Evolutionary conservation across 441 rosid species (phyloP), one percentile per base, ranked within the genome.

Genomic region (Erodium chrysanthum): DNA sequence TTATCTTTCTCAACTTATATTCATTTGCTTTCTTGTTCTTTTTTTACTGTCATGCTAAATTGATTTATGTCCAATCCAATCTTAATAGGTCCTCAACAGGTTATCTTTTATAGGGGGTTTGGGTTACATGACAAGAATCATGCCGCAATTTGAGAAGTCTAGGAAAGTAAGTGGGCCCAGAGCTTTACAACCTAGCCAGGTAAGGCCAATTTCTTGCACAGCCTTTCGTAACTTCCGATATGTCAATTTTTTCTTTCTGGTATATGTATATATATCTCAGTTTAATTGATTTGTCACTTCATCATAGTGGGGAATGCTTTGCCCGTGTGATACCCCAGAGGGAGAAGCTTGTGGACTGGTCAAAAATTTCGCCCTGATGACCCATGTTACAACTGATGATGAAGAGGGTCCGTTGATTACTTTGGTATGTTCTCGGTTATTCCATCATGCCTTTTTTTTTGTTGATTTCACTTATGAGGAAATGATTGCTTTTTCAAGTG

Each of bases 131-230:
- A 94, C 99, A 33, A 90, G 85, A 83, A 76, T 91, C 74, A 64
- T 74, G 27, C 97, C 97, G 64, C 99, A 91, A 68, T 94, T 94
- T 74, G 96, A 91, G 82, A 94, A 91, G 85, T 94, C 99, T 37
- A 90, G 96, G 80, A 91, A 94, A 94, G 99, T 89, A 58, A 91
- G 99, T 84, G 99, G 99, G 76, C 97, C 99, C 35, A 87, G 97
- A 81, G 96, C 99, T 12, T 85, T 94, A 85, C 97, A 94, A 80
- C 99, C 99, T 64, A 94, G 97, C 76, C 97, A 94, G 92, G 97
- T 94, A 79, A 72, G 69, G 27, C 18, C 74, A 14, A 54, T 71
- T 20, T 77, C 67, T 66, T 37, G 21, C 50, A 59, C 68, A 69
- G 44, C 67, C 9, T 35, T 54, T 54, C 7, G 22, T 54, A 7